These are phyloP conservation scores for Cynanchum wilfordii DNA, from an alignment of 257 asterid species.

Conservation along the genomic window DNA sequence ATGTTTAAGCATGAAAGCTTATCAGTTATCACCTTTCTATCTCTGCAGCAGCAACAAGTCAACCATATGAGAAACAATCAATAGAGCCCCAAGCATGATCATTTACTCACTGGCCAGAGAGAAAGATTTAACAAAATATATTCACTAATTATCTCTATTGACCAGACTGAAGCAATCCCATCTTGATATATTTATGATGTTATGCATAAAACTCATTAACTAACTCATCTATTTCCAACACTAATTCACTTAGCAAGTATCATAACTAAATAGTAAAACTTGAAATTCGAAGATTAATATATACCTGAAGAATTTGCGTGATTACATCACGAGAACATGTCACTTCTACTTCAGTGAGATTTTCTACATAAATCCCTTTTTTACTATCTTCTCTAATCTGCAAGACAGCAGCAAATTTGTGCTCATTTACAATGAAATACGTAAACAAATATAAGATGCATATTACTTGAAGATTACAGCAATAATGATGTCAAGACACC, in stretches of 20 bases:
- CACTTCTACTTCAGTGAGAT: constrained; percentile 85
- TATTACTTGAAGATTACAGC: background rate
- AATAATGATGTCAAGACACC: background rate
- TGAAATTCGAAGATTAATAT: constrained; percentile 8
- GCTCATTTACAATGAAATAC: background rate
- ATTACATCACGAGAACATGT: constrained; percentile 88
- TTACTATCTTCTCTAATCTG: constrained; percentile 90
- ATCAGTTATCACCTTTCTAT: too few relatives aligned
- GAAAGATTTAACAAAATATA: background rate
- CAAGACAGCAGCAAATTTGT: constrained; percentile 19
- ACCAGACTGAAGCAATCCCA: background rate
- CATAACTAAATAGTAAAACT: background rate
- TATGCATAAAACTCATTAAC: background rate
- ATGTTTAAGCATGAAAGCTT: background rate
- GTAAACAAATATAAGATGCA: background rate
- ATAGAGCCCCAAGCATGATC: background rate
- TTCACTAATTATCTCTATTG: background rate
- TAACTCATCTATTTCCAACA: background rate
- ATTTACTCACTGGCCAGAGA: background rate
- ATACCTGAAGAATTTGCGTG: constrained; percentile 91
- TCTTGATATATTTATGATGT: background rate
- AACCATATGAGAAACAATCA: background rate
- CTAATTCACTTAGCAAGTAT: background rate
- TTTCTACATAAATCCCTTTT: constrained; percentile 93
- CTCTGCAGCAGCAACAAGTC: background rate